These are phyloP conservation scores for Papiliotrema nemorosa DNA, from an alignment of 1,284 basidiomycete genomes.

Conservation along the genomic window DNA sequence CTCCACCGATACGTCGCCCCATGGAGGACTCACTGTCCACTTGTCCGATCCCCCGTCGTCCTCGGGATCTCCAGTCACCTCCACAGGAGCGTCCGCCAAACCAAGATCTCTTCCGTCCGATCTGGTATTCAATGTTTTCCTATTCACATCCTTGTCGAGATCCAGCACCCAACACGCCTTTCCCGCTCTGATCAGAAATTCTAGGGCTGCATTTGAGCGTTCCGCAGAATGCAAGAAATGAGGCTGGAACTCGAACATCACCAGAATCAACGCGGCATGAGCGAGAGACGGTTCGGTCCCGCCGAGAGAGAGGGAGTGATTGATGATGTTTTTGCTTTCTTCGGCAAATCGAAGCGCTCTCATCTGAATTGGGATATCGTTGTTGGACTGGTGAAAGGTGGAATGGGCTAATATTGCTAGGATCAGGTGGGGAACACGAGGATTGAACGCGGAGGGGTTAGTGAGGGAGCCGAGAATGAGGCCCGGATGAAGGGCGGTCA, in stretches of 20 bases:
- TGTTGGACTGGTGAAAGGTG: no score
- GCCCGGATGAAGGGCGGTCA: no score
- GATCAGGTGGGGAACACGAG: no score
- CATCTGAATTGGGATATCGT: neutral
- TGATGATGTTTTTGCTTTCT: constrained; percentile 24
- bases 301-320: constrained; percentile 20
- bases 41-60: neutral
- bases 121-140: neutral
- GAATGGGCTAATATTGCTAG: no score
- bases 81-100: no score
- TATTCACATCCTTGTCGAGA: constrained; percentile 10
- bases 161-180: constrained; percentile 13
- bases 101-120: no score
- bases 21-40: constrained; percentile 18
- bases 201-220: constrained; percentile 17
- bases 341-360: constrained; percentile 24
- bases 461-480: no score
- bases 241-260: constrained; percentile 31
- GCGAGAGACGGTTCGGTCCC: constrained; percentile 21
- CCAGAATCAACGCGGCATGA: constrained; percentile 28
- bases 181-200: constrained; percentile 21
- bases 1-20: constrained; percentile 13
- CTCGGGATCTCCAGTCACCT: neutral
- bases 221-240: constrained; percentile 23
- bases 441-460: no score